A percentile compares a stretch with the other conserved stretches of the same genome.
Conservation (phyloP, 352 stramenopile genomes). For the Phytophthora aleatoria region DNA sequence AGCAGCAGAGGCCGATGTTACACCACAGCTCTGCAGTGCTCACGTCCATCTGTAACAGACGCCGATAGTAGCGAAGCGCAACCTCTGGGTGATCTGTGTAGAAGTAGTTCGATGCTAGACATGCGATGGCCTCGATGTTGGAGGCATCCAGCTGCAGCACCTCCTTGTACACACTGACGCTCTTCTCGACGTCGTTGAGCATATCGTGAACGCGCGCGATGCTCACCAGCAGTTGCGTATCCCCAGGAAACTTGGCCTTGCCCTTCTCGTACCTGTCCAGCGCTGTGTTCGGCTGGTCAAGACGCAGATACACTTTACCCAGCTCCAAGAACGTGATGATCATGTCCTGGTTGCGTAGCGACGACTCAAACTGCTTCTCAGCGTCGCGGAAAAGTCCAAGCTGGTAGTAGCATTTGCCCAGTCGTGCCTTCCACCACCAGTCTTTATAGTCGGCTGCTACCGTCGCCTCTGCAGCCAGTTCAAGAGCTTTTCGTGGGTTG, state of each 20-base stretch:
- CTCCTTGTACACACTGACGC: slow-evolving; percentile 86
- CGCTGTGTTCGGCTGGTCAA: slow-evolving; percentile 95
- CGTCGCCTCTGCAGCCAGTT: slow-evolving; percentile 91
- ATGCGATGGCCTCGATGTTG: slow-evolving; percentile 92
- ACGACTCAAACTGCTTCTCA: slow-evolving; percentile 93
- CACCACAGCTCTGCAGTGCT: slow-evolving; percentile 93
- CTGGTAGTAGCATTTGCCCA: slow-evolving; percentile 96
- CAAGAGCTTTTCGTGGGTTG: slow-evolving; percentile 91
- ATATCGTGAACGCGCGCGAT: slow-evolving; percentile 93
- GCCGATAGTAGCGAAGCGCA: slow-evolving; percentile 92
- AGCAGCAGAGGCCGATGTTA: slow-evolving; percentile 95
- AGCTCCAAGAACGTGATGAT: slow-evolving; percentile 91
- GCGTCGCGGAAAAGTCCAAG: slow-evolving; percentile 92
- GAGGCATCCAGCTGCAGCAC: slow-evolving; percentile 88
- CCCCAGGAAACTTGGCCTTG: slow-evolving; percentile 69
- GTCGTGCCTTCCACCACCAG: slow-evolving; percentile 95
- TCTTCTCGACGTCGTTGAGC: slow-evolving; percentile 88
- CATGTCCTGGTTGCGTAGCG: slow-evolving; percentile 88
- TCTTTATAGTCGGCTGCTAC: slow-evolving; percentile 90
- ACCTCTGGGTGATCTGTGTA: slow-evolving; percentile 94
- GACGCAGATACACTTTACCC: slow-evolving; percentile 93
- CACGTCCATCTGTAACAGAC: slow-evolving; percentile 93
- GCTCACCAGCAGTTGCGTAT: slow-evolving; percentile 82
- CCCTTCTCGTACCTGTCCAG: slow-evolving; percentile 85
- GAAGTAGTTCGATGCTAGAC: slow-evolving; percentile 93